Percentiles rank a stretch among this genome's conserved stretches.
These are phyloP conservation scores for Skeletonema marinoi DNA, from an alignment of 108 stramenopile species.

Conservation along the genomic window DNA sequence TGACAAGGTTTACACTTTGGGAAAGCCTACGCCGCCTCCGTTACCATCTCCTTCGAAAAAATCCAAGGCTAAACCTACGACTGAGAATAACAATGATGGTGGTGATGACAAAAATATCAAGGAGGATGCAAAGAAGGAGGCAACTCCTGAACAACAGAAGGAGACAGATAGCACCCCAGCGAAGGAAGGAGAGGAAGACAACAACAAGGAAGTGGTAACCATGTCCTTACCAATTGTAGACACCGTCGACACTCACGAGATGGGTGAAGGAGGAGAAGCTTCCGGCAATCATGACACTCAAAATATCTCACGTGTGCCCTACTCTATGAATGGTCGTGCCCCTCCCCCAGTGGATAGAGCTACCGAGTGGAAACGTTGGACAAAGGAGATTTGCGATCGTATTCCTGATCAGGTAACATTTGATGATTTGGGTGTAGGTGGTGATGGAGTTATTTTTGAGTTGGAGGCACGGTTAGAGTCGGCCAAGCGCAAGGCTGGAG, in stretches of 20 bases:
- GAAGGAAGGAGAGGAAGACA: background rate
- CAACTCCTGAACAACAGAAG: background rate
- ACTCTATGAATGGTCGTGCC: conserved; percentile 4
- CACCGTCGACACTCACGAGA: conserved; percentile 37
- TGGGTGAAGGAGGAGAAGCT: conserved; percentile 28
- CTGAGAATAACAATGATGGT: background rate
- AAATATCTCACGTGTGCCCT: background rate
- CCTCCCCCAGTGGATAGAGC: conserved; percentile 50
- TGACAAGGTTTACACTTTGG: conserved; percentile 30
- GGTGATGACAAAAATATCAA: background rate
- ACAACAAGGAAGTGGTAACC: background rate
- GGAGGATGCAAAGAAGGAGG: background rate
- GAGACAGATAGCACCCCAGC: background rate
- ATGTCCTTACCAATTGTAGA: conserved; percentile 17
- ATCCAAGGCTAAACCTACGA: background rate
- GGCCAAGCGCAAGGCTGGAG: conserved; percentile 14
- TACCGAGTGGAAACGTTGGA: conserved; percentile 68
- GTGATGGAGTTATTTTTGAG: conserved; percentile 50
- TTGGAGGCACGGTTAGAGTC: conserved; percentile 57
- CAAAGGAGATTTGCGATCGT: conserved; percentile 49
- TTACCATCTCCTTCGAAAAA: background rate
- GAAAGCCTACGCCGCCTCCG: conserved; percentile 5
- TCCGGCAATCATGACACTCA: background rate
- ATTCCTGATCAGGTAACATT: conserved; percentile 78
- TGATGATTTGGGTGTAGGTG: conserved; percentile 67